These are phyloP conservation scores for Lavandula angustifolia DNA, from an alignment of 257 asterid species.

Conservation along the genomic window DNA sequence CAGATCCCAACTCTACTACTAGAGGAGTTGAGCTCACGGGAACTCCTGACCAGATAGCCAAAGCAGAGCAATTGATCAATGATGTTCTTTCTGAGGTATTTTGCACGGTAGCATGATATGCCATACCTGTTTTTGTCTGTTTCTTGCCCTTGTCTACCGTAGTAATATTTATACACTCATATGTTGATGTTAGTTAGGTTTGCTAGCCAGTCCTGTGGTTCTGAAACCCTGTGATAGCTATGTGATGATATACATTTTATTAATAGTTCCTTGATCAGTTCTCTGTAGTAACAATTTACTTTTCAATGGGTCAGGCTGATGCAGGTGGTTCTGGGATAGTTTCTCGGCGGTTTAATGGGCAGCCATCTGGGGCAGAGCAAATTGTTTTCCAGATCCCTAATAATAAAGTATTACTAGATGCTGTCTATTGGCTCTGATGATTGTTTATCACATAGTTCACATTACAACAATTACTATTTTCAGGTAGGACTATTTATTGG, in stretches of 20 bases:
- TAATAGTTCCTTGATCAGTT: background rate
- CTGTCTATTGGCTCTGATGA: background rate
- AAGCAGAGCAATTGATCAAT: constrained; percentile 68
- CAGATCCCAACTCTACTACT: constrained; percentile 69
- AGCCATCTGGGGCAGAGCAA: constrained; percentile 65
- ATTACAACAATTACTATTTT: constrained; percentile 20
- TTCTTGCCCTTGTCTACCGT: background rate
- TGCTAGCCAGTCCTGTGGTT: constrained; percentile 5
- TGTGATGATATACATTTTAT: constrained; percentile 5
- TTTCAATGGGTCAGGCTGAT: constrained; percentile 62
- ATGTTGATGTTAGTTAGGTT: background rate
- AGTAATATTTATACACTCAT: background rate
- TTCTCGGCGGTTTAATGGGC: constrained; percentile 58
- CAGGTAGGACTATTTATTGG: constrained; percentile 99
- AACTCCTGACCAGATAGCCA: constrained; percentile 70
- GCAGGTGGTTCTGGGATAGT: constrained; percentile 73
- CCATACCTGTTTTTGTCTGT: no score
- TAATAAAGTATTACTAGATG: constrained; percentile 57
- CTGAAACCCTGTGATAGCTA: background rate
- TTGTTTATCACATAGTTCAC: background rate
- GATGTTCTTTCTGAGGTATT: constrained; percentile 74
- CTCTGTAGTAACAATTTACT: constrained; percentile 22
- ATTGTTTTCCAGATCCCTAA: constrained; percentile 41
- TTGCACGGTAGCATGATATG: background rate
- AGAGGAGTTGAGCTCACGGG: constrained; percentile 80